These are phyloP conservation scores for Euclidium syriacum DNA, from an alignment of 345 rosid species.

Conservation along the genomic window DNA sequence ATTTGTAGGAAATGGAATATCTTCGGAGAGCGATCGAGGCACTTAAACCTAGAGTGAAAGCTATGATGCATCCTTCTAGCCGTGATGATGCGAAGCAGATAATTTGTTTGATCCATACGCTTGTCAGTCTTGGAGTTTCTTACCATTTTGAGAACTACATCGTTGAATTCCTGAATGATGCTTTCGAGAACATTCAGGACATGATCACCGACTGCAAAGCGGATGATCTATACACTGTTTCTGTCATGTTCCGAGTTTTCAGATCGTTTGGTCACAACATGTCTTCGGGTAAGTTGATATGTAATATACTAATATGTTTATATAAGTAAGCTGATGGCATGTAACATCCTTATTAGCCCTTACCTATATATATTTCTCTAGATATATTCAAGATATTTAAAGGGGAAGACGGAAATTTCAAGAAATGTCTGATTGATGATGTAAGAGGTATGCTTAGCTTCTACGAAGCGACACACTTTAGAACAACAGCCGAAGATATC, in stretches of 20 bases:
- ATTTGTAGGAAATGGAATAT: not conserved
- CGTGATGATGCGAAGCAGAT: not conserved
- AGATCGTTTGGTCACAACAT: not conserved
- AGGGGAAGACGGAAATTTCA: not conserved
- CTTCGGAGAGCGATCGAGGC: not conserved
- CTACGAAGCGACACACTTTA: not conserved
- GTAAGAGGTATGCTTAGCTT: slow-evolving; percentile 7
- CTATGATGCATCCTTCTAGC: too few species aligned
- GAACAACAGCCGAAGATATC: not conserved
- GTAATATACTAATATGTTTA: too few species aligned
- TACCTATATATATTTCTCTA: not conserved
- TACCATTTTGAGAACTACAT: slow-evolving; percentile 1
- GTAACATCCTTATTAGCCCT: too few species aligned
- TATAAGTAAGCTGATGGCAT: too few species aligned
- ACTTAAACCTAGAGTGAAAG: not conserved
- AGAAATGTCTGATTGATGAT: not conserved
- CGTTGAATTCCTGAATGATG: not conserved
- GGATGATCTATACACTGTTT: not conserved
- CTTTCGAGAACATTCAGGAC: not conserved
- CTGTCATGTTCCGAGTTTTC: not conserved
- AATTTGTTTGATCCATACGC: not conserved
- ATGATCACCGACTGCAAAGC: not conserved
- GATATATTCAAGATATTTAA: not conserved
- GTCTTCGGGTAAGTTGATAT: not conserved
- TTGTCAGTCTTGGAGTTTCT: not conserved